Evolutionary conservation across 1,139 yeast genomes (phyloP).

Genomic region (Sugiyamaella japonica): DNA sequence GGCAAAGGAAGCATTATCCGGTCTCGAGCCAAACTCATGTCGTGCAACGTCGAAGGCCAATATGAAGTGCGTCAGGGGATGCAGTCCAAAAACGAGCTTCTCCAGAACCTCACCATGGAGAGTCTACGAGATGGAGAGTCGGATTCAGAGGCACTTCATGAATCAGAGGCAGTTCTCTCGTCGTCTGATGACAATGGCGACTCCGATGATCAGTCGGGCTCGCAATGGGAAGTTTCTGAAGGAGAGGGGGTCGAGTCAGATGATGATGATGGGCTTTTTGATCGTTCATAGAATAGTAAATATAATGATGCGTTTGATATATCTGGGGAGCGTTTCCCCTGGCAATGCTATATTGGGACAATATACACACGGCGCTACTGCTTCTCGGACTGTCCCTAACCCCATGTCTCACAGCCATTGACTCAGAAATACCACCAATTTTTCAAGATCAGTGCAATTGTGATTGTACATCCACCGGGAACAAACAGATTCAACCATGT

Average conservation of each 20-base stretch:
- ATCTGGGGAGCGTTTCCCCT: background rate
- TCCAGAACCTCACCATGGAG: slow-evolving; percentile 63
- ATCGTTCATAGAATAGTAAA: slow-evolving; percentile 38
- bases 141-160: slow-evolving; percentile 25
- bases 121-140: slow-evolving; percentile 42
- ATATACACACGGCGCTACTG: background rate
- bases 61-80: slow-evolving; percentile 61
- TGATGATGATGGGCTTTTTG: slow-evolving; percentile 47
- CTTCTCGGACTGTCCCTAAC: background rate
- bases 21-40: slow-evolving; percentile 42
- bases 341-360: background rate
- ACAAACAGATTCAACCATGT: slow-evolving; percentile 4
- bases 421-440: slow-evolving; percentile 10
- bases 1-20: slow-evolving; percentile 68
- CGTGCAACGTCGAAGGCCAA: slow-evolving; percentile 83
- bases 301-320: background rate
- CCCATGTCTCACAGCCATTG: background rate
- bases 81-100: slow-evolving; percentile 78
- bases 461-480: background rate
- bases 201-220: slow-evolving; percentile 23
- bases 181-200: slow-evolving; percentile 34
- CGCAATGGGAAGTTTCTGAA: slow-evolving; percentile 28
- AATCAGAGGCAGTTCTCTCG: slow-evolving; percentile 19
- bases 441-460: slow-evolving; percentile 10
- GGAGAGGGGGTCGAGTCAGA: slow-evolving; percentile 34